Evolutionary conservation across 192 early-diverging fungal species (phyloP), one percentile per base, ranked within the genome.

Genomic region (Kappamyces sp.): DNA sequence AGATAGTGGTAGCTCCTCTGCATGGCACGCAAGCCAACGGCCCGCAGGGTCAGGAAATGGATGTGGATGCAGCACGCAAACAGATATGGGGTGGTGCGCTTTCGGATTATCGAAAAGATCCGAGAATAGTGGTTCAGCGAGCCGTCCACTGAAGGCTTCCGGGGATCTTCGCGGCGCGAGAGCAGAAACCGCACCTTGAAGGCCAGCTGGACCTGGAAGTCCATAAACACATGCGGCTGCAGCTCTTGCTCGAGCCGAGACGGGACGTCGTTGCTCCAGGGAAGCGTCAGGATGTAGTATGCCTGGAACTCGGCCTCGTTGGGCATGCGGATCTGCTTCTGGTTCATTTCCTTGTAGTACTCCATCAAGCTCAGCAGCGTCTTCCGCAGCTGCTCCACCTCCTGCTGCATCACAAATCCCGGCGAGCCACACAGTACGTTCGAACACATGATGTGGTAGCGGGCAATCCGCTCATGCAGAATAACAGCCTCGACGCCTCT

Each of bases 251-350:
- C 71, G 2, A 83, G 77, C 36, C 80, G 72, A 1, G 84, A 79
- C 15, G 82, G 74, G 49, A 88, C 76, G 49, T 93, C 90, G 35
- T 74, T 69, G 62, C 89, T 84, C 54, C 75, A 83, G 45, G 87
- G 57, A 40, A 91, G 86, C 12, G 80, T 73, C 6, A 91, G 73
- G 8, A 96, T 76, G 57, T 89, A 86, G 73, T 96, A 96, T 0
- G 90, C 93, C 38, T 85, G 79, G 61, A 96, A 94, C 67, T 96
- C 91, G 1, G 90, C 77, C 69, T 96, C 91, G 45, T 94, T 94
- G 0, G 82, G 73, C 30, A 78, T 83, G 1, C 50, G 45, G 2
- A 76, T 63, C 12, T 76, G 76, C 1, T 74, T 71, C 7, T 69
- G 63, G 7, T 75, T 60, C 49, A 84, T 71, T 61, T 96, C 93